A percentile compares a stretch with the other conserved stretches of the same genome.
Evolutionary conservation across 179 eudicot genomes (phyloP).

Genomic region (Beta macrorhiza): DNA sequence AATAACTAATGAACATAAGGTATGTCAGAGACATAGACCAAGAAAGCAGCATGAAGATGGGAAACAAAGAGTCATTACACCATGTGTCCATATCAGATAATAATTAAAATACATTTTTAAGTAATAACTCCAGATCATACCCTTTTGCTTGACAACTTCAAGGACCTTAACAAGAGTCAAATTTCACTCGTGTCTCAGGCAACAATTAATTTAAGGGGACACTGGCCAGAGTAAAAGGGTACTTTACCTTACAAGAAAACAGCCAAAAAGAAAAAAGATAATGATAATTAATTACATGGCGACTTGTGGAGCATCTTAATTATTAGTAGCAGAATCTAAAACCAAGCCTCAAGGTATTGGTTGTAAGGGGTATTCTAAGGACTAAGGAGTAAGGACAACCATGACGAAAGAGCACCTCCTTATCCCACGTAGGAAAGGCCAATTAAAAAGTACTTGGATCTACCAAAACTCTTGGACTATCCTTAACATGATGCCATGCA

Average conservation of each 20-base stretch:
- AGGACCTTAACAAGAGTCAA: slow-evolving; percentile 17
- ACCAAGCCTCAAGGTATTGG: neutral
- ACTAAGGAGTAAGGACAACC: slow-evolving; percentile 15
- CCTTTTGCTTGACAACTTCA: slow-evolving; percentile 15
- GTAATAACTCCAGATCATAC: neutral
- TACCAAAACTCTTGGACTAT: slow-evolving; percentile 29
- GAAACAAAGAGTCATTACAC: slow-evolving; percentile 11
- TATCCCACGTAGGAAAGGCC: slow-evolving; percentile 29
- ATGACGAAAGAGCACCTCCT: slow-evolving; percentile 6
- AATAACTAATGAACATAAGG: slow-evolving; percentile 8
- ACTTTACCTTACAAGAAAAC: slow-evolving; percentile 17
- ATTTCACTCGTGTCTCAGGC: slow-evolving; percentile 18
- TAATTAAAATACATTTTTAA: neutral
- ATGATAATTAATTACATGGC: neutral
- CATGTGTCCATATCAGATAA: slow-evolving; percentile 16
- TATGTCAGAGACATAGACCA: slow-evolving; percentile 16
- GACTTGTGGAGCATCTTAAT: slow-evolving; percentile 23
- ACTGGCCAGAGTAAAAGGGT: slow-evolving; percentile 7
- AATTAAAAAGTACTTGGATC: slow-evolving; percentile 20
- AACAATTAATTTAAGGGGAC: slow-evolving; percentile 13
- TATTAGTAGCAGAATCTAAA: slow-evolving; percentile 22
- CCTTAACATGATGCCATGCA: slow-evolving; percentile 18
- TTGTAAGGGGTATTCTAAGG: slow-evolving; percentile 11
- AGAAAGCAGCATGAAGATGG: slow-evolving; percentile 11
- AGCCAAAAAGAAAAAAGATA: slow-evolving; percentile 3